Base-by-base conservation (phyloP, 1,284 basidiomycete genomes). In the Ganoderma leucocontextum region DNA sequence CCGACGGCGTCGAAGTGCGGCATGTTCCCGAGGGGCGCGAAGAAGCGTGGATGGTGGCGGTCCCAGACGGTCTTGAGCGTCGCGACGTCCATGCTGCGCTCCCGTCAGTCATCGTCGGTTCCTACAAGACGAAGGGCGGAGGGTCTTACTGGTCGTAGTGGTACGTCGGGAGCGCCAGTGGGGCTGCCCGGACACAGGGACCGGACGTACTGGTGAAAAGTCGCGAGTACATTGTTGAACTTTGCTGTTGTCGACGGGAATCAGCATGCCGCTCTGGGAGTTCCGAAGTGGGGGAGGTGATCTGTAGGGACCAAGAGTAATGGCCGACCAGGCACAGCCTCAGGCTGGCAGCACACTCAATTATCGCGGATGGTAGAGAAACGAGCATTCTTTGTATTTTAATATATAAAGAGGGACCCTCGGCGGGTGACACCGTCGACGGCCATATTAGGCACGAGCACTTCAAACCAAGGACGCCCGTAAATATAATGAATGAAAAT, bases 91-190 rank as follows among this genome's bases (percentile, higher is more conserved):
- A 89, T 83, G 78, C 86, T 87, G 67, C 62, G 59, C 17, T 71
- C 38, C 61, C 68, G 55, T 60, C 9, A 55, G 55, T 22, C 25
- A 2, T 49, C 47, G 22, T 4, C 10, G 12, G 10, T 49, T 49
- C 4, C 22, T 9, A 10, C 47, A 13, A 19, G 12, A 22, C 0
- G 4, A 9, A 5, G n/a, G 4, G 36, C 22, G n/a, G 36, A 38
- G 22, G n/a, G 47, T 75, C 84, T 69, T 71, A 89, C 87, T 89
- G 91, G 78, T 92, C 90, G 72, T 91, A 92, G 77, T 92, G 91
- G 73, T 92, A 29, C 29, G 29, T 29, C 29, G 2, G 29, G 29
- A 29, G 29, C 29, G 29, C 29, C 29, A 29, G 29, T 29, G 29
- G 29, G 29, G 29, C 29, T 29, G 29, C 1, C 29, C 29, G 29